Evolutionary conservation across 345 rosid species (phyloP).

Genomic region (Eucalyptus cladocalyx): DNA sequence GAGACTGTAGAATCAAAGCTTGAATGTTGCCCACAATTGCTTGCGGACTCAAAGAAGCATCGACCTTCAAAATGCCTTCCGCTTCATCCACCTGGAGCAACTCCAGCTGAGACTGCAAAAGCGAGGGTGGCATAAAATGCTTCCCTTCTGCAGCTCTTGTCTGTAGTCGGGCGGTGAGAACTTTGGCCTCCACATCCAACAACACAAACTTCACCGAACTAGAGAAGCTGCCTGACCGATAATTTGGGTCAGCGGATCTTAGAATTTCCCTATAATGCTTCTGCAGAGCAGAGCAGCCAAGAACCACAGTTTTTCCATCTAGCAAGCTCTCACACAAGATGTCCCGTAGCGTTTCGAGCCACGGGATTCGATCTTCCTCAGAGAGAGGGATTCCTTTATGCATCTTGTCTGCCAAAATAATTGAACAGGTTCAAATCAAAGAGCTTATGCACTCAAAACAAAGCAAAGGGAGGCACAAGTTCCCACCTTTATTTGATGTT

Average conservation of each 20-base stretch:
- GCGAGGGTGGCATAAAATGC: slow-evolving; percentile 76
- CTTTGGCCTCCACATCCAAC: slow-evolving; percentile 42
- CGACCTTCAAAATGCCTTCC: slow-evolving; percentile 46
- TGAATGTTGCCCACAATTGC: slow-evolving; percentile 14
- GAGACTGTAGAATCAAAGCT: not conserved
- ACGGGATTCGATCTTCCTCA: slow-evolving; percentile 75
- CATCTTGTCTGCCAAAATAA: slow-evolving; percentile 52
- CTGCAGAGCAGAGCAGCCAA: slow-evolving; percentile 67
- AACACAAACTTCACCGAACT: slow-evolving; percentile 45
- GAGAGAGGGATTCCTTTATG: slow-evolving; percentile 52
- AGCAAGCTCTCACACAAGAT: slow-evolving; percentile 21
- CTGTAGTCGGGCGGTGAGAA: slow-evolving; percentile 41
- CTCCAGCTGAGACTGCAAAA: slow-evolving; percentile 75
- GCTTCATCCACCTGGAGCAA: slow-evolving; percentile 50
- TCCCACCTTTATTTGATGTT: slow-evolving; percentile 55
- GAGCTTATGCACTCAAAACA: not conserved
- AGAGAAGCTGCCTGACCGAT: slow-evolving; percentile 18
- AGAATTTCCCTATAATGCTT: slow-evolving; percentile 66
- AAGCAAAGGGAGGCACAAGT: not conserved
- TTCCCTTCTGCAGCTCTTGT: slow-evolving; percentile 50
- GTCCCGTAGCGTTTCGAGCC: slow-evolving; percentile 52
- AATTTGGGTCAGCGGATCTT: slow-evolving; percentile 45
- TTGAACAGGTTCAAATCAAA: not conserved
- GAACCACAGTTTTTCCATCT: slow-evolving; percentile 26
- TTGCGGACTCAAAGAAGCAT: slow-evolving; percentile 39